These are phyloP conservation scores for Tillandsia leiboldiana DNA, from an alignment of 176 grass and related monocot species.

Conservation along the genomic window DNA sequence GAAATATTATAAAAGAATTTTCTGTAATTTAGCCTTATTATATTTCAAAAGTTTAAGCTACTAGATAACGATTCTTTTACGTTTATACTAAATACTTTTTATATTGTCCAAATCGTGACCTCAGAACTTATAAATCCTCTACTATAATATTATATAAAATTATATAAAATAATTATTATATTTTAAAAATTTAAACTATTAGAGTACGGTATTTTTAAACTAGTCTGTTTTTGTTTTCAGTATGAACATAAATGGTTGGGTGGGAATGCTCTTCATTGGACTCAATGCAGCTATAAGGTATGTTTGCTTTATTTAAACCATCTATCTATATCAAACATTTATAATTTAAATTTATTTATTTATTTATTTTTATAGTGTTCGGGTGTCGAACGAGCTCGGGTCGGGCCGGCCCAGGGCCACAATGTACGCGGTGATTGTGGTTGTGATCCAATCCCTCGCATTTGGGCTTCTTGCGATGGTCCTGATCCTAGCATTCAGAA, in stretches of 20 bases:
- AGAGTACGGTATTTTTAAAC: too few species aligned
- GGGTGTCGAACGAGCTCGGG: constrained; percentile 80
- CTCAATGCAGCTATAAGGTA: constrained; percentile 67
- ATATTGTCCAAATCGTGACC: too few species aligned
- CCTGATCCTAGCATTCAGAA: constrained; percentile 27
- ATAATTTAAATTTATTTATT: neutral
- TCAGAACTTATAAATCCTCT: too few species aligned
- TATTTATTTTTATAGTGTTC: constrained; percentile 31
- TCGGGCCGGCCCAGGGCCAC: constrained; percentile 54
- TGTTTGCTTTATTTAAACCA: neutral
- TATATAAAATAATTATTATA: too few species aligned
- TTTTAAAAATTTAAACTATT: too few species aligned
- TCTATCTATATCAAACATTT: neutral
- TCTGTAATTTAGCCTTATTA: too few species aligned
- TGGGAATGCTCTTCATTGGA: constrained; percentile 81
- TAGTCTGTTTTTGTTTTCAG: constrained; percentile 9
- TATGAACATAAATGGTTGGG: constrained; percentile 93
- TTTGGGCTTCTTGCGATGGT: constrained; percentile 42
- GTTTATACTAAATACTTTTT: too few species aligned
- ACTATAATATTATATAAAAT: too few species aligned
- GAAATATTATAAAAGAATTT: too few species aligned
- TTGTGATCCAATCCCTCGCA: constrained; percentile 53
- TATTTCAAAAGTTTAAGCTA: too few species aligned
- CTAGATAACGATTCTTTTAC: too few species aligned
- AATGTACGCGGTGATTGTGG: constrained; percentile 51